phyloP scores from a whole-genome alignment of 192 early-diverging fungal species.

The Bifiguratus adelaidae region DNA sequence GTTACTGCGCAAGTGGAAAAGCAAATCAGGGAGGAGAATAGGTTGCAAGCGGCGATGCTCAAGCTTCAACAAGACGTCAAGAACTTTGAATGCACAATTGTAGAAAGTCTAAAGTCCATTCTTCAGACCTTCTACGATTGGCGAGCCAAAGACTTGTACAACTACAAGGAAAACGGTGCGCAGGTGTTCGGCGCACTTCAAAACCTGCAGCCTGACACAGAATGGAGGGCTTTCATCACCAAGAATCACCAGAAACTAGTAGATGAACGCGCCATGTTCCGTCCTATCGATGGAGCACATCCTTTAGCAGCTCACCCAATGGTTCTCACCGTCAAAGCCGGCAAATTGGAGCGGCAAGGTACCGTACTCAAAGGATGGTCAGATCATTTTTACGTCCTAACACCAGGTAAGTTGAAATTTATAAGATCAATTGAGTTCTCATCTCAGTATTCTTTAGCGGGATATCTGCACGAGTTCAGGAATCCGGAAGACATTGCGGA shows the following conservation, averaged over 20 bases:
- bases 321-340: conserved; percentile 23
- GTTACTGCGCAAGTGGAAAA: conserved; percentile 17
- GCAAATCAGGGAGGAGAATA: conserved; percentile 24
- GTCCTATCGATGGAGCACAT: no score
- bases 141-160: conserved; percentile 10
- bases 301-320: conserved; percentile 18
- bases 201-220: conserved; percentile 19
- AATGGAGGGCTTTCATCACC: conserved; percentile 26
- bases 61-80: conserved; percentile 11
- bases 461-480: not conserved
- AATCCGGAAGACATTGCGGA: not conserved
- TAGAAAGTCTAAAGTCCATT: conserved; percentile 6
- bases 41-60: conserved; percentile 14
- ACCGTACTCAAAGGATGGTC: conserved; percentile 28
- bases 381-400: conserved; percentile 30
- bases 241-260: conserved; percentile 19
- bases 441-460: not conserved
- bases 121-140: conserved; percentile 11
- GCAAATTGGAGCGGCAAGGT: conserved; percentile 20
- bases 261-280: conserved; percentile 12
- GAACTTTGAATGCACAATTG: conserved; percentile 10
- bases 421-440: not conserved
- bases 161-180: conserved; percentile 7
- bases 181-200: conserved; percentile 7
- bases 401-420: conserved; percentile 12